Percentiles rank a stretch among this genome's conserved stretches.
These are phyloP conservation scores for Anacardium occidentale DNA, from an alignment of 345 rosid genomes.

Conservation along the genomic window DNA sequence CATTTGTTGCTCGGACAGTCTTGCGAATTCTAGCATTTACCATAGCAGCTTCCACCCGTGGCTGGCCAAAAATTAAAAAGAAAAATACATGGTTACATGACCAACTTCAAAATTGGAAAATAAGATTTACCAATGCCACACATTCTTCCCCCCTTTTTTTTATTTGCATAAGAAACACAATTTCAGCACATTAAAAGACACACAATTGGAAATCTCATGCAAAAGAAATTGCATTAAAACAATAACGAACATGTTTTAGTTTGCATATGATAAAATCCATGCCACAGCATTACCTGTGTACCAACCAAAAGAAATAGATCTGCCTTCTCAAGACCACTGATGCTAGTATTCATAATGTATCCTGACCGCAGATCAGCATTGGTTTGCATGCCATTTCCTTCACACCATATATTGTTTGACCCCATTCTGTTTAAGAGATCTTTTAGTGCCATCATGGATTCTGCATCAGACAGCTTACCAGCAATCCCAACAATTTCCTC, in stretches of 20 bases:
- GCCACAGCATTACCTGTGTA: constrained; percentile 61
- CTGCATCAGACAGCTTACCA: constrained; percentile 93
- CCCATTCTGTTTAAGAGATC: constrained; percentile 93
- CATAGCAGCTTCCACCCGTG: constrained; percentile 97
- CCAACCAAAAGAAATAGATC: constrained; percentile 94
- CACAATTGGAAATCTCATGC: not conserved
- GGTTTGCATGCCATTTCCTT: constrained; percentile 76
- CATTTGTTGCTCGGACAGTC: constrained; percentile 77
- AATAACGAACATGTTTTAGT: not conserved
- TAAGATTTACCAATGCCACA: not conserved
- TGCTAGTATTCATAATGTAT: constrained; percentile 85
- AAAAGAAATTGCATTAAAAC: not conserved
- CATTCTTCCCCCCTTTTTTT: too few species aligned
- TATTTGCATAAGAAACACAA: too few species aligned
- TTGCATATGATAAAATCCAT: not conserved
- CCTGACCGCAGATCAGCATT: constrained; percentile 90
- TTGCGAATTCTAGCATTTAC: constrained; percentile 92
- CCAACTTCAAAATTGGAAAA: not conserved
- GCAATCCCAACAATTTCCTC: constrained; percentile 91
- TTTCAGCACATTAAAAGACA: not conserved
- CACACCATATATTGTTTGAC: constrained; percentile 90
- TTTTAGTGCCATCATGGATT: constrained; percentile 96
- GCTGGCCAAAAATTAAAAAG: constrained; percentile 51
- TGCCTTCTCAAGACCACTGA: constrained; percentile 90
- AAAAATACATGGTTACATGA: constrained; percentile 16